Evolutionary conservation across 2,329 filamentous ascomycete genomes (phyloP).

Genomic region (Pseudogymnoascus sp.): DNA sequence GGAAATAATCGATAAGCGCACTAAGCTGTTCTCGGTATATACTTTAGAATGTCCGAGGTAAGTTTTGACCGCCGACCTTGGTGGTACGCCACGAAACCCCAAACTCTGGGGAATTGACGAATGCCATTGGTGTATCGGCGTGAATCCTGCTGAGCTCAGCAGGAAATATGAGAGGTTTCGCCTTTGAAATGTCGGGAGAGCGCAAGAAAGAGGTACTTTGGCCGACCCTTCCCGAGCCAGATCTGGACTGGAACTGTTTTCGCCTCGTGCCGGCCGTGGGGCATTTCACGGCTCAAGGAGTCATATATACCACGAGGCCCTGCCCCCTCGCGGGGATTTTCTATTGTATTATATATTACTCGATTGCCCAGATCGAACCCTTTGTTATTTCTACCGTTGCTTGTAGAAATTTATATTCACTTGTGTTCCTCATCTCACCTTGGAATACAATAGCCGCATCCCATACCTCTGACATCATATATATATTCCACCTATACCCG

Average conservation of each 20-base stretch:
- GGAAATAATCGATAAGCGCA: neutral
- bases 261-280: neutral
- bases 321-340: neutral
- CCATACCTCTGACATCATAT: neutral
- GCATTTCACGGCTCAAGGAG: neutral
- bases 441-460: neutral
- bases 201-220: neutral
- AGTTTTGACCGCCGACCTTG: neutral
- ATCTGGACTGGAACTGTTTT: neutral
- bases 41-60: neutral
- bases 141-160: neutral
- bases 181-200: neutral
- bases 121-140: neutral
- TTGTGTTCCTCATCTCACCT: neutral
- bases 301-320: neutral
- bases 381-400: neutral
- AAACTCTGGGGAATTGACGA: neutral
- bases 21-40: neutral
- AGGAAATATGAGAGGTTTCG: neutral
- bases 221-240: conserved; percentile 2
- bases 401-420: neutral
- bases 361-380: neutral
- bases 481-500: neutral
- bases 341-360: neutral
- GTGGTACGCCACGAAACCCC: neutral